phyloP scores from a whole-genome alignment of 2,329 filamentous ascomycete species.

The Diaporthe batatas region DNA sequence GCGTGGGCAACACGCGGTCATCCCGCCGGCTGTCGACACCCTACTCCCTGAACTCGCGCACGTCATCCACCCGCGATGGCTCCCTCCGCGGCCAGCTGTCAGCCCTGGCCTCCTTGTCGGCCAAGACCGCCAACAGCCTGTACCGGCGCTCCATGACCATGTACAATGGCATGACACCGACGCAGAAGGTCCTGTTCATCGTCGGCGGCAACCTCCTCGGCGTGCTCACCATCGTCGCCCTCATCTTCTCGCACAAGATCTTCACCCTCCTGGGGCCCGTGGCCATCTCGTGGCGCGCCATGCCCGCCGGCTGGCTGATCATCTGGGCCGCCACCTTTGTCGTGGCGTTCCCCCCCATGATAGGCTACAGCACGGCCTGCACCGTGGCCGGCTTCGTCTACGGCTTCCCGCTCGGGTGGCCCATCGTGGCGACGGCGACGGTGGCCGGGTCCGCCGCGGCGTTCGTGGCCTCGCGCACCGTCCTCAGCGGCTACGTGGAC shows the following conservation, averaged over 20 bases:
- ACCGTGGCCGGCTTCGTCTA: constrained; percentile 69
- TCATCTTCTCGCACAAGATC: constrained; percentile 84
- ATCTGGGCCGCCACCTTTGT: constrained; percentile 81
- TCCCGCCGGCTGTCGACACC: constrained; percentile 59
- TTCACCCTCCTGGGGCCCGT: constrained; percentile 81
- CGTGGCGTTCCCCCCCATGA: constrained; percentile 87
- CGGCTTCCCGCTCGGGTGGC: constrained; percentile 77
- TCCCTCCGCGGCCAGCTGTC: constrained; percentile 45
- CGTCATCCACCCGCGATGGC: constrained; percentile 33
- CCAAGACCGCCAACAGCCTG: constrained; percentile 58
- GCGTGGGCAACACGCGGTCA: constrained; percentile 44
- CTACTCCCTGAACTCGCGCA: constrained; percentile 50
- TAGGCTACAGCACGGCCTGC: constrained; percentile 84
- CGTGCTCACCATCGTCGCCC: constrained; percentile 73
- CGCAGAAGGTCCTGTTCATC: constrained; percentile 73
- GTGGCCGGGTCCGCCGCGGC: constrained; percentile 82
- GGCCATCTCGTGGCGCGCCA: constrained; percentile 81
- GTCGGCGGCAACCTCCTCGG: constrained; percentile 63
- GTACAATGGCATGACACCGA: constrained; percentile 68
- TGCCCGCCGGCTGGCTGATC: constrained; percentile 79
- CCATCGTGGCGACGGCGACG: constrained; percentile 83
- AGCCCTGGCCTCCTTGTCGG: constrained; percentile 56
- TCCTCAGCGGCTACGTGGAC: constrained; percentile 84
- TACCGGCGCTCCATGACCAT: constrained; percentile 60
- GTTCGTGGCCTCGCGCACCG: constrained; percentile 83